Evolutionary conservation across 139 green algal genomes (phyloP).

Genomic region (Klebsormidium nitens): DNA sequence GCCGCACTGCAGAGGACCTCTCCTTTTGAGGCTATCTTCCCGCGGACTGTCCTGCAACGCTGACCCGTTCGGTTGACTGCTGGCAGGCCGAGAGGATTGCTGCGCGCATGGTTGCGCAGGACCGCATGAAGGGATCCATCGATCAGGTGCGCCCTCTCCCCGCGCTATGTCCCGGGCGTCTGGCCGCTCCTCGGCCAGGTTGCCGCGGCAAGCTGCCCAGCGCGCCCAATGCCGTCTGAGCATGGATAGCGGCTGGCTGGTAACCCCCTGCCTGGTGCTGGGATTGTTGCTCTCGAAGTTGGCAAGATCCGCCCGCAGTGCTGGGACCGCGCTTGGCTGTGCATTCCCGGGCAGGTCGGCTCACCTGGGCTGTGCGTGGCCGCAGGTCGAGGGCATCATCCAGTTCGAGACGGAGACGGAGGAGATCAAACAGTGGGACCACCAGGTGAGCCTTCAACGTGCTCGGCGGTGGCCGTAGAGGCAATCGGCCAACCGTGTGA

Average conservation of each 20-base stretch:
- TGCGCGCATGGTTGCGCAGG: conserved; percentile 49
- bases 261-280: neutral
- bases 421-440: conserved; percentile 40
- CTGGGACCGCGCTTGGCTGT: neutral
- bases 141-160: conserved; percentile 67
- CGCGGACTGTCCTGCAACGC: too few relatives aligned
- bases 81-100: conserved; percentile 77
- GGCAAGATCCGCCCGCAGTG: neutral
- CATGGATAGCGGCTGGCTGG: too few relatives aligned
- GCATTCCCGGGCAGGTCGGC: neutral
- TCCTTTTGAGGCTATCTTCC: too few relatives aligned
- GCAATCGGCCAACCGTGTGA: too few relatives aligned
- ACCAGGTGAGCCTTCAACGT: conserved; percentile 26
- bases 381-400: conserved; percentile 38
- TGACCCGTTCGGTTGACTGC: too few relatives aligned
- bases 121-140: conserved; percentile 48
- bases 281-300: neutral
- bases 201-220: too few relatives aligned
- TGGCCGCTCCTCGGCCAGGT: too few relatives aligned
- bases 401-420: conserved; percentile 39
- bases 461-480: neutral
- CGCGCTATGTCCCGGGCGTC: neutral
- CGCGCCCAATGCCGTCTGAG: too few relatives aligned
- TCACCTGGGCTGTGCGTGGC: neutral
- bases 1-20: too few relatives aligned